Conservation (phyloP, 805 yeast genomes). For the Wickerhamiella domercqiae region DNA sequence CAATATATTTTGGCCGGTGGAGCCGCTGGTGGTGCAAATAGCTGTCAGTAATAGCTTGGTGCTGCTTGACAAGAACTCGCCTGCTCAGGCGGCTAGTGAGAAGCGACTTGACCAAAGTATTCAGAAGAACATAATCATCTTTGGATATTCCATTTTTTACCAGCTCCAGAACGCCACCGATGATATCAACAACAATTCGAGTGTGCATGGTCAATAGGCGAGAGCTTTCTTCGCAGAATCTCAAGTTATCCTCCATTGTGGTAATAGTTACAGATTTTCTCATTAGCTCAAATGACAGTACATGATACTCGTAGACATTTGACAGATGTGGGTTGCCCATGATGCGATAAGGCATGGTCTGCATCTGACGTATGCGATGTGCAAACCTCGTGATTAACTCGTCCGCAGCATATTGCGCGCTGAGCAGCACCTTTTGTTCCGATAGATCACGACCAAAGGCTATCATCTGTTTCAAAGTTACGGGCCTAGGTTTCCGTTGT, state of each 20-base stretch:
- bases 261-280: constrained; percentile 55
- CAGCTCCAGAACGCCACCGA: constrained; percentile 82
- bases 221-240: constrained; percentile 50
- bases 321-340: constrained; percentile 75
- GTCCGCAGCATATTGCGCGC: constrained; percentile 77
- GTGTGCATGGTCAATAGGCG: constrained; percentile 60
- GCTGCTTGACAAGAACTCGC: constrained; percentile 84
- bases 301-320: constrained; percentile 78
- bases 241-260: constrained; percentile 58
- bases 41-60: constrained; percentile 22
- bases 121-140: constrained; percentile 50
- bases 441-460: constrained; percentile 72
- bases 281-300: constrained; percentile 73
- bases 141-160: constrained; percentile 13
- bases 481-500: constrained; percentile 65
- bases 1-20: constrained; percentile 27
- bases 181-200: constrained; percentile 67
- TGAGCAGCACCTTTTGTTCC: constrained; percentile 56
- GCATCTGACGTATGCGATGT: constrained; percentile 62
- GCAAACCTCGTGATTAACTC: constrained; percentile 80
- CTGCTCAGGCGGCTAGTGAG: constrained; percentile 77
- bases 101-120: constrained; percentile 59
- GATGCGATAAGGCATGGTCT: constrained; percentile 66
- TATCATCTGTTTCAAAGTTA: constrained; percentile 76
- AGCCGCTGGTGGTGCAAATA: constrained; percentile 30